Conservation (phyloP, 106 monocot species). For the Chionographis japonica region DNA sequence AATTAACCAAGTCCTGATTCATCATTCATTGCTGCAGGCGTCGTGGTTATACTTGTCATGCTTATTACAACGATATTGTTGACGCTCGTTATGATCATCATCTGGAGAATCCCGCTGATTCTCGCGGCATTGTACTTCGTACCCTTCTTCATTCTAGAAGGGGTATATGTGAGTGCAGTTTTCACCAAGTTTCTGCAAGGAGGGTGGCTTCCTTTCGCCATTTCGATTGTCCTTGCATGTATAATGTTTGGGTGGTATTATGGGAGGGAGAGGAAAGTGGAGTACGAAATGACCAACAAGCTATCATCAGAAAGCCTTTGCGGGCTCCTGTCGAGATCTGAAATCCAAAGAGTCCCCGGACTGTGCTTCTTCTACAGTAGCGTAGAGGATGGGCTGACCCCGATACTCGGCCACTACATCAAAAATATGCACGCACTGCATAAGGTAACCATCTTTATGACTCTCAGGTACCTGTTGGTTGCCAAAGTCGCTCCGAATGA, state of each 20-base stretch:
- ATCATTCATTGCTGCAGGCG: conserved; percentile 35
- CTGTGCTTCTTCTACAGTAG: conserved; percentile 79
- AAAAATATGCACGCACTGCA: conserved; percentile 49
- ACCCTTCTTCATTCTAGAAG: conserved; percentile 56
- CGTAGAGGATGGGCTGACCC: conserved; percentile 53
- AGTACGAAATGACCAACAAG: conserved; percentile 55
- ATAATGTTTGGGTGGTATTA: conserved; percentile 80
- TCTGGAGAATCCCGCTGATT: conserved; percentile 49
- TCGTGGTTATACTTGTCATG: conserved; percentile 86
- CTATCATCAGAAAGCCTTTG: conserved; percentile 32
- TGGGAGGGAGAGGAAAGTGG: conserved; percentile 50
- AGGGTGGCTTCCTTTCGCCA: conserved; percentile 74
- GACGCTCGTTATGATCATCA: conserved; percentile 69
- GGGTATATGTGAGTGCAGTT: conserved; percentile 55
- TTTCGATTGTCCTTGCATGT: conserved; percentile 56
- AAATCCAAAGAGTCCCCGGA: conserved; percentile 53
- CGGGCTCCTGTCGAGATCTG: conserved; percentile 25
- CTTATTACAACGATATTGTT: conserved; percentile 74
- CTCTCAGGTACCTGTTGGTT: conserved; percentile 46
- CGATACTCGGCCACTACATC: conserved; percentile 58
- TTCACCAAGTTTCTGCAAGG: conserved; percentile 59
- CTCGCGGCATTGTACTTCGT: conserved; percentile 41
- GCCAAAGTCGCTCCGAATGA: conserved; percentile 45
- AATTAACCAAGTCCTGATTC: neutral
- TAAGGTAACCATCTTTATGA: conserved; percentile 50